These are phyloP conservation scores for Citrus glauca DNA, from an alignment of 345 rosid genomes.

Conservation along the genomic window DNA sequence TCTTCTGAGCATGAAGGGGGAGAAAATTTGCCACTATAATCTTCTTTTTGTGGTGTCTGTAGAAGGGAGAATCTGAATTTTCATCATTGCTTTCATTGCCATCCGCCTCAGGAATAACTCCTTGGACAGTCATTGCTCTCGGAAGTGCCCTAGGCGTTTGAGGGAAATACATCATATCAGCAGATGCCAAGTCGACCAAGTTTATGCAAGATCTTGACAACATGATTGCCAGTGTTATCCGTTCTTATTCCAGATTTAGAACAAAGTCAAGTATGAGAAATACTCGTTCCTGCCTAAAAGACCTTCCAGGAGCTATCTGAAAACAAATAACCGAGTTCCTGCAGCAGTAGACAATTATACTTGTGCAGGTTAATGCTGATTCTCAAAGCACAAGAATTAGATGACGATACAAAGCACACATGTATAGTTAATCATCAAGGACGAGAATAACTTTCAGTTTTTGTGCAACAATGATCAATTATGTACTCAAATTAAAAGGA, in stretches of 20 bases:
- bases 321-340: constrained; percentile 6
- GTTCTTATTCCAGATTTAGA: background rate
- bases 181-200: constrained; percentile 59
- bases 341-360: constrained; percentile 5
- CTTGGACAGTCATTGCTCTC: constrained; percentile 51
- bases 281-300: background rate
- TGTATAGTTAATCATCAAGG: background rate
- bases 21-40: constrained; percentile 44
- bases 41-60: constrained; percentile 18
- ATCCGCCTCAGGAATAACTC: constrained; percentile 47
- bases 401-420: background rate
- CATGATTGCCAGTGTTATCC: constrained; percentile 24
- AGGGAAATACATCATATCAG: constrained; percentile 51
- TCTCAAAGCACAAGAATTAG: background rate
- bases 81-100: constrained; percentile 26
- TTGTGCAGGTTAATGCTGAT: background rate
- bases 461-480: background rate
- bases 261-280: background rate
- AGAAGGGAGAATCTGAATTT: constrained; percentile 26
- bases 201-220: constrained; percentile 62
- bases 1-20: constrained; percentile 38
- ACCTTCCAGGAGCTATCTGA: background rate
- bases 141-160: constrained; percentile 52
- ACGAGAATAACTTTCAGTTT: background rate
- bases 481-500: background rate